A percentile compares a stretch with the other conserved stretches of the same genome.
phyloP scores from a whole-genome alignment of 352 stramenopile genomes.

The Saprolegnia parasitica region DNA sequence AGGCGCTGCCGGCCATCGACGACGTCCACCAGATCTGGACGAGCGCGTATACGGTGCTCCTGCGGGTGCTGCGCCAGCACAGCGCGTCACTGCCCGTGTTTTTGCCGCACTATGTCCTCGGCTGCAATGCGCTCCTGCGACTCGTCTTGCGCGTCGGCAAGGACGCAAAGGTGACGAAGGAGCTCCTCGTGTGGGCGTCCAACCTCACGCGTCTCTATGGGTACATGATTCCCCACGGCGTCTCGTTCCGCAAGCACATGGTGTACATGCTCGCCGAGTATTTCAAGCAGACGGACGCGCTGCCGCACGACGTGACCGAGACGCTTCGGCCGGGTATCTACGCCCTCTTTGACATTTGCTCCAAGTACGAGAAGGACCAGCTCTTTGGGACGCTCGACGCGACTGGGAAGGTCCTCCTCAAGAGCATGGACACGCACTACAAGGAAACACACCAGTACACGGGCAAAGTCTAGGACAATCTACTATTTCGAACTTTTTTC shows the following conservation, averaged over 20 bases:
- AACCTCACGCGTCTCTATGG: constrained; percentile 81
- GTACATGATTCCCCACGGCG: constrained; percentile 81
- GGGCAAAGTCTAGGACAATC: constrained; percentile 84
- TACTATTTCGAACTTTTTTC: too few species aligned
- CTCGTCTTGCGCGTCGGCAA: constrained; percentile 39
- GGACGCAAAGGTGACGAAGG: background rate
- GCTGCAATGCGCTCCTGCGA: constrained; percentile 61
- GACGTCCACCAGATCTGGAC: constrained; percentile 72
- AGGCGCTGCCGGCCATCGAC: constrained; percentile 28
- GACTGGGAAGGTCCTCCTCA: constrained; percentile 80
- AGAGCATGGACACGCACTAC: constrained; percentile 78
- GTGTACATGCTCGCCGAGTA: constrained; percentile 77
- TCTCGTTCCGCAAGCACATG: constrained; percentile 76
- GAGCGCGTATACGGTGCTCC: constrained; percentile 67
- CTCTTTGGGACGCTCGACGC: constrained; percentile 75
- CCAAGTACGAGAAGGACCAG: constrained; percentile 78
- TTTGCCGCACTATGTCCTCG: constrained; percentile 61
- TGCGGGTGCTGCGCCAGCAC: constrained; percentile 74
- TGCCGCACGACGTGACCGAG: constrained; percentile 55
- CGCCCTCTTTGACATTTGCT: constrained; percentile 79
- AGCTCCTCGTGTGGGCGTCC: constrained; percentile 58
- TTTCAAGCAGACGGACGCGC: constrained; percentile 43
- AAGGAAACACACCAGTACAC: constrained; percentile 83
- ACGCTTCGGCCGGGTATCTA: constrained; percentile 71
- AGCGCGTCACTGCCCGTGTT: constrained; percentile 62